Conservation (phyloP, 805 yeast species). For the Barnettozyma californica region DNA sequence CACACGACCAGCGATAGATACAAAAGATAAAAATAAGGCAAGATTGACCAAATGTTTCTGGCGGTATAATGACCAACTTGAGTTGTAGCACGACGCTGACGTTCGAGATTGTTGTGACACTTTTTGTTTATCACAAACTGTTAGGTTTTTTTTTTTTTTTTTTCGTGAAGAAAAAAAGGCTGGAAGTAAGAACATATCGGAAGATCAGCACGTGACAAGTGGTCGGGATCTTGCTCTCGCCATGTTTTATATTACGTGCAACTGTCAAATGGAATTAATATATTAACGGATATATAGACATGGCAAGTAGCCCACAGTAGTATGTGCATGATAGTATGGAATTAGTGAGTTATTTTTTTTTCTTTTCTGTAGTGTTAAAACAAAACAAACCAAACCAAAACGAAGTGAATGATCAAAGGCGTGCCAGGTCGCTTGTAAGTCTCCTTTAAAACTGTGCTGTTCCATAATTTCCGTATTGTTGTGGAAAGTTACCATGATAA, state of each 20-base stretch:
- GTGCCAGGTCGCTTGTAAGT: background rate
- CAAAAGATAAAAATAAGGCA: background rate
- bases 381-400: background rate
- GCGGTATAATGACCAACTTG: background rate
- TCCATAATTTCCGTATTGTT: conserved; percentile 8
- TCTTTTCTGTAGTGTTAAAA: background rate
- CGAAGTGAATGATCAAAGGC: no score
- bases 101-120: background rate
- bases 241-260: no score
- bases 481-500: background rate
- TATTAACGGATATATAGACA: conserved; percentile 7
- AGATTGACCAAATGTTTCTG: background rate
- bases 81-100: background rate
- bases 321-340: background rate
- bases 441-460: conserved; percentile 8
- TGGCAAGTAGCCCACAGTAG: background rate
- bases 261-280: conserved; percentile 1
- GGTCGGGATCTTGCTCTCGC: no score
- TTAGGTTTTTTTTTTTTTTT: no score
- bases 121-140: background rate
- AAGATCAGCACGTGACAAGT: no score
- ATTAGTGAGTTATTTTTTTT: no score
- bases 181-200: background rate
- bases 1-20: background rate
- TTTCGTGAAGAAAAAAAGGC: background rate